Evolutionary conservation across 2,329 filamentous ascomycete species (phyloP).

Genomic region (Clonostachys solani): DNA sequence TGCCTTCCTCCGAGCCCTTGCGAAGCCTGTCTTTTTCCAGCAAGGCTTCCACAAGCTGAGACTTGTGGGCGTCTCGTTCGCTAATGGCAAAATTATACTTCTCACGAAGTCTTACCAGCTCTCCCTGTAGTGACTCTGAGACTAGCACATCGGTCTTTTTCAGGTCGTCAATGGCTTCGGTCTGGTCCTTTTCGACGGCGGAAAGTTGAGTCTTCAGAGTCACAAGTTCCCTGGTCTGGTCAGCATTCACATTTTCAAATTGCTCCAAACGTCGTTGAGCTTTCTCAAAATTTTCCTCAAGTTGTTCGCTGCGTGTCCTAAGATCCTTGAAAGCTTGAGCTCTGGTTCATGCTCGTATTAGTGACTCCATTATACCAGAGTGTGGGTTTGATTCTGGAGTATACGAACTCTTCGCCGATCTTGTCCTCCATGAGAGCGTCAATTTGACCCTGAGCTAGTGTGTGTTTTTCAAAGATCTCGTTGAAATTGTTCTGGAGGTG

Average conservation of each 20-base stretch:
- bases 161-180: constrained; percentile 51
- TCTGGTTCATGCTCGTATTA: constrained; percentile 43
- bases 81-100: constrained; percentile 42
- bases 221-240: constrained; percentile 51
- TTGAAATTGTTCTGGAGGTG: constrained; percentile 50
- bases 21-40: constrained; percentile 57
- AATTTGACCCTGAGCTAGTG: constrained; percentile 53
- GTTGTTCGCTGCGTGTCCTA: constrained; percentile 39
- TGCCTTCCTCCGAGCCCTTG: constrained; percentile 45
- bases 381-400: constrained; percentile 22
- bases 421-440: constrained; percentile 46
- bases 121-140: constrained; percentile 51
- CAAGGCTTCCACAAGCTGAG: constrained; percentile 55
- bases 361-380: constrained; percentile 22
- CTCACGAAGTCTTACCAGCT: constrained; percentile 50
- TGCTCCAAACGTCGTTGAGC: constrained; percentile 33
- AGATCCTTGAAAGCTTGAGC: constrained; percentile 48
- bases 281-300: constrained; percentile 41
- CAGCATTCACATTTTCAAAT: constrained; percentile 43
- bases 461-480: constrained; percentile 54
- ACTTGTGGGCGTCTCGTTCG: constrained; percentile 53
- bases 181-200: constrained; percentile 48
- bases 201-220: constrained; percentile 48
- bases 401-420: constrained; percentile 52
- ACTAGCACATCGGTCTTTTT: constrained; percentile 57